Evolutionary conservation across 192 early-diverging fungal genomes (phyloP).

Genomic region (Ambispora gerdemannii): DNA sequence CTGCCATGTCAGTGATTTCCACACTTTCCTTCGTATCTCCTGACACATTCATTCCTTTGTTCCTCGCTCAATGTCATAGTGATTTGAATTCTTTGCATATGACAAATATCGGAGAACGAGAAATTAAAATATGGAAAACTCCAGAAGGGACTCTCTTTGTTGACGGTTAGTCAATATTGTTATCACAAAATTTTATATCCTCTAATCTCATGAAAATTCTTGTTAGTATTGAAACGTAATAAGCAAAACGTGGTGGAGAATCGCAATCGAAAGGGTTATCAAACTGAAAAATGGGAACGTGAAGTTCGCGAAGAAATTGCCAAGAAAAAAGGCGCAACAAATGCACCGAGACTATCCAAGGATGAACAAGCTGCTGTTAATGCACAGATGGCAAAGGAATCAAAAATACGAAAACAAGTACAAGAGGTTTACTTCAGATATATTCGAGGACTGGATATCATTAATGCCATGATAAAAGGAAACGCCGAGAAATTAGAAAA

Average conservation of each 20-base stretch:
- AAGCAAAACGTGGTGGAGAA: constrained; percentile 50
- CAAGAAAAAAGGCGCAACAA: constrained; percentile 55
- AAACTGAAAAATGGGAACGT: constrained; percentile 77
- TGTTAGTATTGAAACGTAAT: constrained; percentile 49
- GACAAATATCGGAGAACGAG: constrained; percentile 51
- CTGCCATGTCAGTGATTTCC: constrained; percentile 60
- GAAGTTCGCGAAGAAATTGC: constrained; percentile 71
- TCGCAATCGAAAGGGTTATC: constrained; percentile 50
- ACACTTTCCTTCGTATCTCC: constrained; percentile 62
- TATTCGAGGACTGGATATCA: constrained; percentile 59
- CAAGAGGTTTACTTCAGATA: constrained; percentile 49
- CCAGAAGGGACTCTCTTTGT: constrained; percentile 65
- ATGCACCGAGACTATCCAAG: constrained; percentile 62
- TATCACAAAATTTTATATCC: not conserved
- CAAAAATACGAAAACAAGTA: constrained; percentile 64
- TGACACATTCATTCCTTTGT: constrained; percentile 44
- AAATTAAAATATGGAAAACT: constrained; percentile 70
- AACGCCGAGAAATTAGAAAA: constrained; percentile 52
- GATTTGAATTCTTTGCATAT: constrained; percentile 51
- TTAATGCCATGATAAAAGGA: constrained; percentile 62
- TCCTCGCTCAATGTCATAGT: constrained; percentile 46
- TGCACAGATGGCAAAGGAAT: constrained; percentile 70
- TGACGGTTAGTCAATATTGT: constrained; percentile 42
- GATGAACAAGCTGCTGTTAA: constrained; percentile 74
- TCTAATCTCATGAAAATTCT: too few species aligned